Conservation (phyloP, 2,329 filamentous ascomycete species). For the Cordyceps cateniannulata region DNA sequence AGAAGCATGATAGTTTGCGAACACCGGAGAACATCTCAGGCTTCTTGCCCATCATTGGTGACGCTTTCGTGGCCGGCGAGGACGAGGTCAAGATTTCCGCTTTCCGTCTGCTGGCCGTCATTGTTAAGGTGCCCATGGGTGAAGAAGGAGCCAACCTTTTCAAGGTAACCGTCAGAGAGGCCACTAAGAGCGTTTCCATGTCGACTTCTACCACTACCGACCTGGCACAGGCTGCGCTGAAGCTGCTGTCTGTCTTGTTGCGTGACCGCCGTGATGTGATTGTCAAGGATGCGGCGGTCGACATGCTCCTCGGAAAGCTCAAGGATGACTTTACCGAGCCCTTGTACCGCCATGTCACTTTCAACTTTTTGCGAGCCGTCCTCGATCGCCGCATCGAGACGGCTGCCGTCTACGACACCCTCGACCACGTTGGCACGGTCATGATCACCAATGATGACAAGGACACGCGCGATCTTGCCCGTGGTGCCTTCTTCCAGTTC, state of each 20-base stretch:
- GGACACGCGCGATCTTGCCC: slow-evolving; percentile 77
- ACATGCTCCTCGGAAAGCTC: slow-evolving; percentile 73
- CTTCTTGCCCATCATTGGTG: slow-evolving; percentile 83
- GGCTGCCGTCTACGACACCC: slow-evolving; percentile 79
- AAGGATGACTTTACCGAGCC: slow-evolving; percentile 89
- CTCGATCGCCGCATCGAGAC: slow-evolving; percentile 81
- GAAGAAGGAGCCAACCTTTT: slow-evolving; percentile 58
- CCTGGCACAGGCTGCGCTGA: slow-evolving; percentile 78
- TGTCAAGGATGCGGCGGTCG: slow-evolving; percentile 75
- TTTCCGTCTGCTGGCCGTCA: slow-evolving; percentile 75
- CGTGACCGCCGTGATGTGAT: slow-evolving; percentile 70
- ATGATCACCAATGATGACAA: slow-evolving; percentile 96
- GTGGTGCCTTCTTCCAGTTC: slow-evolving; percentile 90
- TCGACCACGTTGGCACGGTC: slow-evolving; percentile 81
- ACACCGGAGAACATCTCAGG: slow-evolving; percentile 74
- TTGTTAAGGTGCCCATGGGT: slow-evolving; percentile 79
- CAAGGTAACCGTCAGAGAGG: slow-evolving; percentile 78
- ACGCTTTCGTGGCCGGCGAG: slow-evolving; percentile 74
- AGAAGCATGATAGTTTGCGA: slow-evolving; percentile 75
- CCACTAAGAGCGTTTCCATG: slow-evolving; percentile 71
- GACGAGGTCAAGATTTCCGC: slow-evolving; percentile 90
- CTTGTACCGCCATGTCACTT: slow-evolving; percentile 84
- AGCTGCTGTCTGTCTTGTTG: slow-evolving; percentile 78
- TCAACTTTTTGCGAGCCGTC: slow-evolving; percentile 86
- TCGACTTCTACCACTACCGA: slow-evolving; percentile 76